A percentile compares a stretch with the other conserved stretches of the same genome.
phyloP scores from a whole-genome alignment of 2,329 filamentous ascomycete genomes.

The Aspergillus fumigatus region DNA sequence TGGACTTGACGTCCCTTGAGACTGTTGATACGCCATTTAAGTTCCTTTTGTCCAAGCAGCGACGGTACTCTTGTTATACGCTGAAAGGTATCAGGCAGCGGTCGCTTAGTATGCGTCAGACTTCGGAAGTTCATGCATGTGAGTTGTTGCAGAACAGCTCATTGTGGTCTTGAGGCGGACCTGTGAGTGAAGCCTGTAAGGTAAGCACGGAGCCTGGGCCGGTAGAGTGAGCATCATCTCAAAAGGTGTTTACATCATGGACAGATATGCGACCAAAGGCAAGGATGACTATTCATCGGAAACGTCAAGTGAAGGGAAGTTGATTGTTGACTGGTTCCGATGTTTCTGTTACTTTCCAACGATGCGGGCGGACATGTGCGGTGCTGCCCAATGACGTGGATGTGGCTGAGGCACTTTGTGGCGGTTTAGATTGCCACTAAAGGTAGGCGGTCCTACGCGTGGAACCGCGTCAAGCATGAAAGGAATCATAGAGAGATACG shows the following conservation, averaged over 20 bases:
- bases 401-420: conserved; percentile 18
- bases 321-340: neutral
- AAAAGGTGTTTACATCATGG: neutral
- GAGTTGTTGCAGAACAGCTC: conserved; percentile 13
- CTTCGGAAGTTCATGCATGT: conserved; percentile 6
- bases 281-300: neutral
- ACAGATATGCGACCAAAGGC: neutral
- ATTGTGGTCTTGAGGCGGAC: conserved; percentile 4
- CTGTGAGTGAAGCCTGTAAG: conserved; percentile 8
- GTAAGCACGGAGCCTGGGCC: conserved; percentile 10
- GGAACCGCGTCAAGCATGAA: conserved; percentile 1
- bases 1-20: conserved; percentile 39
- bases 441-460: conserved; percentile 18
- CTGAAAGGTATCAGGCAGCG: neutral
- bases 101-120: conserved; percentile 2
- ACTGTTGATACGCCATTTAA: conserved; percentile 34
- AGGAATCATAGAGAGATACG: neutral
- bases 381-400: conserved; percentile 31
- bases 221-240: conserved; percentile 12
- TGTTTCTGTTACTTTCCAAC: neutral
- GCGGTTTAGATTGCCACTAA: conserved; percentile 7
- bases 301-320: neutral
- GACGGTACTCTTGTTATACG: neutral
- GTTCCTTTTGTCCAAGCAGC: conserved; percentile 10
- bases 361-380: conserved; percentile 4